These are phyloP conservation scores for Xanthoconium purpureum DNA, from an alignment of 768 basidiomycete genomes.

Conservation along the genomic window DNA sequence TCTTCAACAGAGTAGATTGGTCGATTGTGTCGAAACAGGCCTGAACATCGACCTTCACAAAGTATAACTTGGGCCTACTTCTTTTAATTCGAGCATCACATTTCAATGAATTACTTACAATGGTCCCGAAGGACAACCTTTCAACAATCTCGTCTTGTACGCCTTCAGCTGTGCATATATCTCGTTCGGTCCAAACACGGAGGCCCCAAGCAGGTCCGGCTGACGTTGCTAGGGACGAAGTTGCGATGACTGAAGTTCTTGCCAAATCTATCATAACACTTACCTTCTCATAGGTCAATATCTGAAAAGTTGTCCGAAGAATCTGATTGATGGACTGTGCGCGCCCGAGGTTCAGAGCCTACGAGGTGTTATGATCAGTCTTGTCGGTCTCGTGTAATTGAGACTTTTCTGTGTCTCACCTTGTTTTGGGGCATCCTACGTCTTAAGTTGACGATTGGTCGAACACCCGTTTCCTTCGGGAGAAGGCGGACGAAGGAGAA, in stretches of 20 bases:
- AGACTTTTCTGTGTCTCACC: constrained; percentile 17
- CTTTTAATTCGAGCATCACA: neutral
- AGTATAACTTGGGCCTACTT: constrained; percentile 80
- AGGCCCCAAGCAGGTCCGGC: constrained; percentile 67
- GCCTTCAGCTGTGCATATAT: constrained; percentile 71
- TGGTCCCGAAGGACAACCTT: constrained; percentile 36
- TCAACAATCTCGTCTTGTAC: constrained; percentile 56
- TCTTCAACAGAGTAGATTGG: constrained; percentile 77
- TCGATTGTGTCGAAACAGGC: constrained; percentile 97
- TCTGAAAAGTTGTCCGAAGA: constrained; percentile 79
- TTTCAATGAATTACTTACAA: constrained; percentile 44
- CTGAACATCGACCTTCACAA: constrained; percentile 95
- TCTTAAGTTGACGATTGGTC: constrained; percentile 92
- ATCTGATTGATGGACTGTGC: constrained; percentile 83
- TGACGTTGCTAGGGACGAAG: constrained; percentile 49
- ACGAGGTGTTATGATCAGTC: neutral
- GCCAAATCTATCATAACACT: neutral
- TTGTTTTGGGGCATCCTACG: constrained; percentile 40
- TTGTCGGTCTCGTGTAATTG: no score
- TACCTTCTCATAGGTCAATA: constrained; percentile 87
- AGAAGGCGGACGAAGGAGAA: constrained; percentile 85
- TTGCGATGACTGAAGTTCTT: neutral
- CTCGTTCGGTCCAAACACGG: constrained; percentile 80
- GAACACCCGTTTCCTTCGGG: constrained; percentile 92
- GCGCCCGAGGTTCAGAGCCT: constrained; percentile 32